Conservation (phyloP, 768 basidiomycete species). For the Xerocomellus intermedius region DNA sequence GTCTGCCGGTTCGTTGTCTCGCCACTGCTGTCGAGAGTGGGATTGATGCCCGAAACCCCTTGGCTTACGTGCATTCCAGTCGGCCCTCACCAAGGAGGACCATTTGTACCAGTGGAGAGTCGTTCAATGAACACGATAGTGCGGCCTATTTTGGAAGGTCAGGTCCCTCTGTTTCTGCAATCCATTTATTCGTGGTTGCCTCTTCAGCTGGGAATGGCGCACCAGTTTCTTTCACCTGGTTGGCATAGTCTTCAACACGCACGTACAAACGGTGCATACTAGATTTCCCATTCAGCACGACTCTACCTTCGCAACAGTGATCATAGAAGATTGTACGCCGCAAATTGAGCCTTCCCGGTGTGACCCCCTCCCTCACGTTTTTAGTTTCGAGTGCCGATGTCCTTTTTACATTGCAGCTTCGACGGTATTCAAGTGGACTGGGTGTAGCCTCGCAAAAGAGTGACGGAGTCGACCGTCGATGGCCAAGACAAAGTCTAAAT, state of each 20-base stretch:
- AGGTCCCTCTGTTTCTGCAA: neutral
- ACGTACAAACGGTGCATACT: neutral
- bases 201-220: neutral
- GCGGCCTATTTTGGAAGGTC: neutral
- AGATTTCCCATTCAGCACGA: neutral
- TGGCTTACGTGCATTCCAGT: neutral
- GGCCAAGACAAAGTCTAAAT: neutral
- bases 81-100: neutral
- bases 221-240: neutral
- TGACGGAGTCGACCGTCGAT: neutral
- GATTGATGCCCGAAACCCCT: neutral
- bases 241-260: neutral
- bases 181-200: neutral
- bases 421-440: neutral
- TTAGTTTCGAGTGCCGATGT: neutral
- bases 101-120: neutral
- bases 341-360: neutral
- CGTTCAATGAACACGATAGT: neutral
- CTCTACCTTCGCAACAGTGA: neutral
- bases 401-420: neutral
- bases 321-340: constrained; percentile 1
- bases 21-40: neutral
- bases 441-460: neutral
- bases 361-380: neutral
- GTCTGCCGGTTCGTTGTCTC: neutral